Conservation (phyloP, 2,329 filamentous ascomycete species). For the Phialophora expanda region DNA sequence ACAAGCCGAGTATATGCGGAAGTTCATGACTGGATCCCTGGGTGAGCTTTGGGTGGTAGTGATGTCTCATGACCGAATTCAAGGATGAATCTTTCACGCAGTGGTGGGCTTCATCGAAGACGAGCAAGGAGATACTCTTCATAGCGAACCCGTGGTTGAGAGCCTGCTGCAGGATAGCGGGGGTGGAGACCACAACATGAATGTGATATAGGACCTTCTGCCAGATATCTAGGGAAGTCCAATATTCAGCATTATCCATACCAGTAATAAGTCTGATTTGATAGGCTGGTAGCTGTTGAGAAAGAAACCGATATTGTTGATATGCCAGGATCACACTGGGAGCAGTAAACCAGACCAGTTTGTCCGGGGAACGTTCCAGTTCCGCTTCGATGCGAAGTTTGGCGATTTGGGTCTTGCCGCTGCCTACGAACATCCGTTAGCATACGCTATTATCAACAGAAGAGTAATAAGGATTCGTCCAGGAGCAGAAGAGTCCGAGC, state of each 20-base stretch:
- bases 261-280: constrained; percentile 70
- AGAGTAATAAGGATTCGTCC: neutral
- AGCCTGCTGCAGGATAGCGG: constrained; percentile 75
- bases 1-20: constrained; percentile 77
- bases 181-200: constrained; percentile 77
- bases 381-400: constrained; percentile 70
- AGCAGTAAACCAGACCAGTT: constrained; percentile 75
- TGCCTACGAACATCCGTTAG: neutral
- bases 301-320: constrained; percentile 69
- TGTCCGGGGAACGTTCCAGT: constrained; percentile 60
- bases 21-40: constrained; percentile 43
- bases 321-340: constrained; percentile 70
- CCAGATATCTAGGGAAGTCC: constrained; percentile 73
- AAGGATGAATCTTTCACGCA: constrained; percentile 69
- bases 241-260: constrained; percentile 71
- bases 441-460: neutral
- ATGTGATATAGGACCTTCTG: constrained; percentile 67
- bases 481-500: neutral
- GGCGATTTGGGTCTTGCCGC: constrained; percentile 55
- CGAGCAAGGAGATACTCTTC: constrained; percentile 66
- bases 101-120: constrained; percentile 89
- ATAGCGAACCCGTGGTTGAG: constrained; percentile 77
- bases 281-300: constrained; percentile 62
- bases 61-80: constrained; percentile 72
- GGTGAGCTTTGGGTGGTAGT: constrained; percentile 64